Evolutionary conservation across 208 protist genomes (phyloP).

Genomic region (Crithidia brevicula): DNA sequence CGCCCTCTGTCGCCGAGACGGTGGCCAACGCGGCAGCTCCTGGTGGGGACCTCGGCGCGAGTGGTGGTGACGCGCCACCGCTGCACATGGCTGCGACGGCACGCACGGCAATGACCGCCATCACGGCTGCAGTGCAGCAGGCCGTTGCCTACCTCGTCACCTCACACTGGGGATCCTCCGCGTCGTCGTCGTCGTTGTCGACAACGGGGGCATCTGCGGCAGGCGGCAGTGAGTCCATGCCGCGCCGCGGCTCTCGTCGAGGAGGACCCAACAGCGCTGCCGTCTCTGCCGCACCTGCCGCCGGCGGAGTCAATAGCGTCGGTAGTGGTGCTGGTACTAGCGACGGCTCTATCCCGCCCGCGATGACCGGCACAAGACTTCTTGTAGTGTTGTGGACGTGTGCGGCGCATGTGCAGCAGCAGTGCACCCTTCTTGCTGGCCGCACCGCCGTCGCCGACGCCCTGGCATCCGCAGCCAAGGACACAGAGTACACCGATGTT

Average conservation of each 20-base stretch:
- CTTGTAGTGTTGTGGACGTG: slow-evolving; percentile 27
- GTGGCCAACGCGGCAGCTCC: not conserved
- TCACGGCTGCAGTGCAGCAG: slow-evolving; percentile 10
- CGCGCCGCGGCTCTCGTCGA: not conserved
- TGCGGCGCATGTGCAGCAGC: slow-evolving; percentile 28
- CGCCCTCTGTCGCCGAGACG: not conserved
- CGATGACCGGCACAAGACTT: slow-evolving; percentile 21
- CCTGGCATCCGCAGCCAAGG: slow-evolving; percentile 19
- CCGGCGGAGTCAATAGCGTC: not conserved
- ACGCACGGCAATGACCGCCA: slow-evolving; percentile 12
- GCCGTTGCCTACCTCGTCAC: slow-evolving; percentile 9
- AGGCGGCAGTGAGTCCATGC: not conserved
- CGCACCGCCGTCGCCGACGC: slow-evolving; percentile 20
- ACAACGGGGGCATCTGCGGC: too few species aligned
- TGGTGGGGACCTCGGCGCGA: not conserved
- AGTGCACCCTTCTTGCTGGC: slow-evolving; percentile 25
- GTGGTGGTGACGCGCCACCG: not conserved
- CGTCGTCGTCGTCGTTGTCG: too few species aligned
- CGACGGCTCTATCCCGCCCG: not conserved
- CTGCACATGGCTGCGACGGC: slow-evolving; percentile 14
- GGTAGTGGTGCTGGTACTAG: not conserved
- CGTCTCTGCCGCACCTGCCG: not conserved
- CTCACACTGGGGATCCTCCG: not conserved
- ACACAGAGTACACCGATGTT: slow-evolving; percentile 18
- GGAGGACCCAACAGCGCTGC: not conserved